A percentile compares a stretch with the other conserved stretches of the same genome.
Conservation (phyloP, 2,329 filamentous ascomycete species). For the Myriosclerotinia curreyana region DNA sequence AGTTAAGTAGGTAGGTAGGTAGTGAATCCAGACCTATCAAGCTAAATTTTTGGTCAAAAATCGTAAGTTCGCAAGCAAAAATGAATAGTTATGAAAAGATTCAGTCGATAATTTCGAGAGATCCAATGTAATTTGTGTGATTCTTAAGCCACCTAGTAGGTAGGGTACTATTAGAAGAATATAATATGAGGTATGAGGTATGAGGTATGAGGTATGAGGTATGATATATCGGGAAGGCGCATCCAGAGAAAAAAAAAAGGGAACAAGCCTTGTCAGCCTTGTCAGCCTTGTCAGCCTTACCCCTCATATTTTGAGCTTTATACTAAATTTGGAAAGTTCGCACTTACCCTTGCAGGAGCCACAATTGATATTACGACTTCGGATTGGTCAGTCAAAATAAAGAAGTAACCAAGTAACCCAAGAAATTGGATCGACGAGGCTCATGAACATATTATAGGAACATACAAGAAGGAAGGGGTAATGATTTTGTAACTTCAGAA, state of each 20-base stretch:
- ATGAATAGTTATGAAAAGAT: not conserved
- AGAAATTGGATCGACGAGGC: not conserved
- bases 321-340: not conserved
- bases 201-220: not conserved
- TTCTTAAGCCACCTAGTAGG: not conserved
- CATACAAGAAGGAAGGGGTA: too few relatives aligned
- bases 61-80: slow-evolving; percentile 8
- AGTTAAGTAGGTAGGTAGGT: not conserved
- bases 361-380: not conserved
- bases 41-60: not conserved
- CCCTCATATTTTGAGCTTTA: not conserved
- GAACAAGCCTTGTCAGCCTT: not conserved
- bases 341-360: not conserved
- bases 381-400: too few relatives aligned
- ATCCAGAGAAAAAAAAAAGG: not conserved
- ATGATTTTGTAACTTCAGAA: too few relatives aligned
- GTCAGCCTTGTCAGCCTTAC: slow-evolving; percentile 6
- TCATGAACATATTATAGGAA: too few relatives aligned
- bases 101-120: not conserved
- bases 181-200: too few relatives aligned
- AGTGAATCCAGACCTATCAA: slow-evolving; percentile 2
- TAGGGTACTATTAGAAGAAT: not conserved
- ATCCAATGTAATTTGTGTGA: not conserved
- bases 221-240: not conserved
- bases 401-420: too few relatives aligned